phyloP scores from a whole-genome alignment of 805 yeast species.

The Candida nonsorbophila region DNA sequence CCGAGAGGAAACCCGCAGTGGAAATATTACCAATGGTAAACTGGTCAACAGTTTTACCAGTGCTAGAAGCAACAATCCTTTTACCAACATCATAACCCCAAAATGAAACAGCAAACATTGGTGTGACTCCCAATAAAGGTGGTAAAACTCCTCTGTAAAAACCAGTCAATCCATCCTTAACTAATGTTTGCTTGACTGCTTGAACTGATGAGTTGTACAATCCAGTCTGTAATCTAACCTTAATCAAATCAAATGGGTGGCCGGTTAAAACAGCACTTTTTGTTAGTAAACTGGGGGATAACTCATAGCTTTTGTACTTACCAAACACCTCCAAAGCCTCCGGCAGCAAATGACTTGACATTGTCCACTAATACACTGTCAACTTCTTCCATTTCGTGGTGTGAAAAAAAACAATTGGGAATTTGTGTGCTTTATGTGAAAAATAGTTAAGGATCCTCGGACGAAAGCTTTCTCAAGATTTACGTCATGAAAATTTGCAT shows the following conservation, averaged over 20 bases:
- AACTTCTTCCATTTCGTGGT: slow-evolving; percentile 42
- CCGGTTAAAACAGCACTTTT: slow-evolving; percentile 84
- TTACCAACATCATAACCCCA: slow-evolving; percentile 98
- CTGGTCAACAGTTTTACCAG: slow-evolving; percentile 31
- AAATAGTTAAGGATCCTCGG: too few species aligned
- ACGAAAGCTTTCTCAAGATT: too few species aligned
- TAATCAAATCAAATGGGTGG: slow-evolving; percentile 92
- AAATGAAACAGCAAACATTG: slow-evolving; percentile 96
- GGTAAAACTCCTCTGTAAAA: slow-evolving; percentile 92
- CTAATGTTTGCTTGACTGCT: slow-evolving; percentile 66
- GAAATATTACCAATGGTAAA: slow-evolving; percentile 70
- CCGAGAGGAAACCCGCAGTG: slow-evolving; percentile 90
- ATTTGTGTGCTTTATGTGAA: too few species aligned
- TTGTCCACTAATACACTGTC: slow-evolving; percentile 61
- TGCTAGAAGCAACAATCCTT: slow-evolving; percentile 50
- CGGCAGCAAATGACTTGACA: slow-evolving; percentile 81
- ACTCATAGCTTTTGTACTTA: slow-evolving; percentile 9
- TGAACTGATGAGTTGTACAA: slow-evolving; percentile 56
- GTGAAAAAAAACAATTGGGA: too few species aligned
- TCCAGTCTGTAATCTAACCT: slow-evolving; percentile 88
- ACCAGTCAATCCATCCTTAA: slow-evolving; percentile 72
- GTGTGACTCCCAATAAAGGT: slow-evolving; percentile 94
- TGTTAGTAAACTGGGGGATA: slow-evolving; percentile 7
- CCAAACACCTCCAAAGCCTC: slow-evolving; percentile 92
- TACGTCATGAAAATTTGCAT: neutral